Conservation (phyloP, 2,329 filamentous ascomycete species). For the Fusarium sterilihyphosum region DNA sequence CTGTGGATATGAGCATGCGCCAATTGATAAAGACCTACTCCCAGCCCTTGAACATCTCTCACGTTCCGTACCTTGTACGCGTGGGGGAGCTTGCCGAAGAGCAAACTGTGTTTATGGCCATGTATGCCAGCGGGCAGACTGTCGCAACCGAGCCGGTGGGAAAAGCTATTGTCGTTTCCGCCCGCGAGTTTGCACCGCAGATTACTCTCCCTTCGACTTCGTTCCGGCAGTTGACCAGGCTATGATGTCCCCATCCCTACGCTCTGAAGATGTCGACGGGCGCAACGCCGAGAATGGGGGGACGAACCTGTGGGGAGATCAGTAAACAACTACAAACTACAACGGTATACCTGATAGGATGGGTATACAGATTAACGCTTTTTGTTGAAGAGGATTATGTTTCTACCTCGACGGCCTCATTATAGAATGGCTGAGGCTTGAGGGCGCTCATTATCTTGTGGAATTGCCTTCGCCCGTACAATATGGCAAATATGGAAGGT, state of each 20-base stretch:
- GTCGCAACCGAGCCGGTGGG: slow-evolving; percentile 23
- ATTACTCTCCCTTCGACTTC: slow-evolving; percentile 5
- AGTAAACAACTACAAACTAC: background rate
- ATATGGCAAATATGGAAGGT: background rate
- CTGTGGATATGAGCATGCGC: slow-evolving; percentile 34
- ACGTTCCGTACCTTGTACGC: slow-evolving; percentile 31
- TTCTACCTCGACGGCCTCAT: background rate
- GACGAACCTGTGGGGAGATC: slow-evolving; percentile 8
- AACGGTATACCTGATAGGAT: background rate
- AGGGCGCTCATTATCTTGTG: background rate
- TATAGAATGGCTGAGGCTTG: background rate
- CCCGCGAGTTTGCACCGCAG: slow-evolving; percentile 17
- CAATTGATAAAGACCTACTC: slow-evolving; percentile 29
- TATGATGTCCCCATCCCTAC: slow-evolving; percentile 16
- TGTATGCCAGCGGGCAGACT: slow-evolving; percentile 36
- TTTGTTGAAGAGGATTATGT: background rate
- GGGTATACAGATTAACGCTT: slow-evolving; percentile 9
- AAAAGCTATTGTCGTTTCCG: slow-evolving; percentile 35
- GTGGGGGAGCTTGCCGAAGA: slow-evolving; percentile 22
- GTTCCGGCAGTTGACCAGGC: background rate
- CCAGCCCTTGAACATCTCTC: slow-evolving; percentile 24
- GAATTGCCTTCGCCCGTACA: background rate
- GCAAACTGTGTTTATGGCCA: slow-evolving; percentile 32
- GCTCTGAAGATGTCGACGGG: slow-evolving; percentile 27
- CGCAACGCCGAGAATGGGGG: slow-evolving; percentile 20